These are phyloP conservation scores for Vaccinium corymbosum DNA, from an alignment of 148 eudicot species.

Conservation along the genomic window DNA sequence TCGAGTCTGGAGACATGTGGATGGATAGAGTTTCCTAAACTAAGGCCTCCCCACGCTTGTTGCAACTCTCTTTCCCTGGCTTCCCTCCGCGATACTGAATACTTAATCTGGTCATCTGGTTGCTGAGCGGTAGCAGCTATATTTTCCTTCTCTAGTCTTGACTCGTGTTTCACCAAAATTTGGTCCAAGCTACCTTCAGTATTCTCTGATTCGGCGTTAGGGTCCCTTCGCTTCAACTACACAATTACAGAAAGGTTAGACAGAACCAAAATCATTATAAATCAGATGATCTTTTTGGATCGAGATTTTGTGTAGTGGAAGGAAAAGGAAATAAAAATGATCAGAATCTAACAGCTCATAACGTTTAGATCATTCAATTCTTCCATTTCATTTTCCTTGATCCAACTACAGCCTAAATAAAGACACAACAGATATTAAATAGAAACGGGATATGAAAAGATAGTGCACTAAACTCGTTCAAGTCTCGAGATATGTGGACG, in stretches of 20 bases:
- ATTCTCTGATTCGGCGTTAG: slow-evolving; percentile 18
- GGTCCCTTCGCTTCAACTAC: slow-evolving; percentile 39
- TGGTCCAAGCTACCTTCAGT: slow-evolving; percentile 70
- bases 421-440: neutral
- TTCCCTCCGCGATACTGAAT: slow-evolving; percentile 48
- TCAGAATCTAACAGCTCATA: neutral
- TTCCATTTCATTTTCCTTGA: neutral
- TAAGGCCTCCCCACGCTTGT: slow-evolving; percentile 84
- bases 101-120: slow-evolving; percentile 26
- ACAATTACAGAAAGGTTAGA: slow-evolving; percentile 1
- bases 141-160: slow-evolving; percentile 56
- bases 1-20: slow-evolving; percentile 72
- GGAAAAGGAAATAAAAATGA: neutral
- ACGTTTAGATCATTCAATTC: neutral
- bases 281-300: neutral
- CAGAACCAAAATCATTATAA: neutral
- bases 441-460: neutral
- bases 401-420: neutral
- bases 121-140: slow-evolving; percentile 27
- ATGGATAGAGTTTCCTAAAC: slow-evolving; percentile 58
- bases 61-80: slow-evolving; percentile 79
- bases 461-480: slow-evolving; percentile 36
- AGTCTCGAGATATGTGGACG: slow-evolving; percentile 68
- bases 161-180: slow-evolving; percentile 58
- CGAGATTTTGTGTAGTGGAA: neutral